Conservation (phyloP, 106 monocot species). For the Vanilla planifolia region DNA sequence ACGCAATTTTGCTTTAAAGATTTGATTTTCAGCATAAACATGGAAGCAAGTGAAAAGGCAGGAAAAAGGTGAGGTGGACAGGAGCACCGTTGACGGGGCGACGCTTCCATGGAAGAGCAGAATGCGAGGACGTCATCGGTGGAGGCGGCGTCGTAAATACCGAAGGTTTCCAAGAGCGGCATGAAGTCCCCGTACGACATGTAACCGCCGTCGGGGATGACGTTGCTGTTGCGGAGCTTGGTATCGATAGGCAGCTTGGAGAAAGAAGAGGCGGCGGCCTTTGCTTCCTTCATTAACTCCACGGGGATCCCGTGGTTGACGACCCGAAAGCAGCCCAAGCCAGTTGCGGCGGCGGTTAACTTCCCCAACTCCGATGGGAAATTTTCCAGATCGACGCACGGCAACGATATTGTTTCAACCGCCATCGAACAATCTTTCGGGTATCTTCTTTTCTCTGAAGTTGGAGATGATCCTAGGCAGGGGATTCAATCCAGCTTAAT, state of each 20-base stretch:
- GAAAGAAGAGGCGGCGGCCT: constrained; percentile 31
- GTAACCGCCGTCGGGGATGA: not conserved
- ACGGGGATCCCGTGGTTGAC: constrained; percentile 35
- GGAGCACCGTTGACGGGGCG: constrained; percentile 22
- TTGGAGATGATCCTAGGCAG: no score
- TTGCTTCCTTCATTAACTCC: constrained; percentile 31
- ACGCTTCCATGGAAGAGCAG: constrained; percentile 31
- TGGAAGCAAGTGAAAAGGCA: not conserved
- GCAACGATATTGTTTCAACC: no score
- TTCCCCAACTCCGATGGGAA: constrained; percentile 13
- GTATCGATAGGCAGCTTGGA: constrained; percentile 20
- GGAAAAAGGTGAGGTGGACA: not conserved
- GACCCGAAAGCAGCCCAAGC: constrained; percentile 48
- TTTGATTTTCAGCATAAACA: not conserved
- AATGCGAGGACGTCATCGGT: constrained; percentile 35
- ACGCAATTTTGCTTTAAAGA: no score
- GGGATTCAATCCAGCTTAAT: no score
- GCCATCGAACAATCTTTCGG: no score
- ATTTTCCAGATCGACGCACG: constrained; percentile 20
- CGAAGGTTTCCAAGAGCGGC: constrained; percentile 40
- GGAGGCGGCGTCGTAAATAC: constrained; percentile 38
- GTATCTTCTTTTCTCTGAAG: no score
- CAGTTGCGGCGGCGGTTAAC: constrained; percentile 20
- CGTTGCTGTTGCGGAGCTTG: not conserved
- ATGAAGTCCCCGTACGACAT: not conserved